Evolutionary conservation across 2,329 filamentous ascomycete species (phyloP), one percentile per base, ranked within the genome.

Genomic region (Teratosphaeria destructans): DNA sequence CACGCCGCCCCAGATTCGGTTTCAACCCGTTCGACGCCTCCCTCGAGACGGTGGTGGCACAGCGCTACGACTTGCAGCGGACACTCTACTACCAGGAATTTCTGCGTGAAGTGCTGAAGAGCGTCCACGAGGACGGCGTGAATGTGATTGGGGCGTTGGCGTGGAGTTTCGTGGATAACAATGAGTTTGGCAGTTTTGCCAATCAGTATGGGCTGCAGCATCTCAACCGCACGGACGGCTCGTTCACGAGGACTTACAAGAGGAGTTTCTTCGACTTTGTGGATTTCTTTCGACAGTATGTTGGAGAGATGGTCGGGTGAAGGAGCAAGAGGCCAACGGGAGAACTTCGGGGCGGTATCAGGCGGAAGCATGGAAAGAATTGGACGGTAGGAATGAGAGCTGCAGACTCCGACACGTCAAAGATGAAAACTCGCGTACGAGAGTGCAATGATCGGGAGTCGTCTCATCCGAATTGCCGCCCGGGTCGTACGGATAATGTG

Each of bases 41-140:
- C 29, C 29, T 32, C 29, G 29, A 32, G 29, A 32, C 29, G 4
- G 29, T 32, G 29, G 29, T 32, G 5, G 29, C 29, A 3, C 29
- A 32, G 29, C 29, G 29, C 29, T 32, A 32, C 29, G 7, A 32
- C 4, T 32, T 32, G 29, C 29, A 32, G 29, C 29, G 29, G 4
- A 32, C 29, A 32, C 5, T 39, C 37, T 12, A 39, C 37, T 39
- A 39, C 37, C 16, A 39, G 37, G 37, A 16, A 12, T 39, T 7
- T 11, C 10, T 39, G 37, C 37, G 16, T 39, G 37, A 39, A 16
- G 37, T 39, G 37, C 37, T 39, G 37, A 39, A 39, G 37, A 23
- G 37, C 10, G 63, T 49, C 57, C 57, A 32, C 23, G 66, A 67
- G 55, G 66, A 65, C 19, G 65, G 61, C 10, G 54, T 62, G 7